Evolutionary conservation across 805 yeast genomes (phyloP).

Genomic region (Starmerella sp.): DNA sequence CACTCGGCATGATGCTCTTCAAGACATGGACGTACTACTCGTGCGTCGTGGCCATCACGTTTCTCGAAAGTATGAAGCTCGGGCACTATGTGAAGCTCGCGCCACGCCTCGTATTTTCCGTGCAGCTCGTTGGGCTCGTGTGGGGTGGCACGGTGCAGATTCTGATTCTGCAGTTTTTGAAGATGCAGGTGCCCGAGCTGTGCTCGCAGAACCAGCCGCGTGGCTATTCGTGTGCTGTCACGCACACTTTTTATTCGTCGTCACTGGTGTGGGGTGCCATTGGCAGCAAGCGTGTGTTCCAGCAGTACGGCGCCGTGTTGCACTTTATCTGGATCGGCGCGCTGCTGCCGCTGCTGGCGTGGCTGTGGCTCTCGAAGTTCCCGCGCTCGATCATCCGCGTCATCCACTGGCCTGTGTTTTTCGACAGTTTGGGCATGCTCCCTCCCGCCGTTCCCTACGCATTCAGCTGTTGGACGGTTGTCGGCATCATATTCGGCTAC

Average conservation of each 20-base stretch:
- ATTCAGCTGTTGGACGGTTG: constrained; percentile 44
- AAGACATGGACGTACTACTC: constrained; percentile 50
- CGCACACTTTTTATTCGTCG: constrained; percentile 41
- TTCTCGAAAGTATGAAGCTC: constrained; percentile 46
- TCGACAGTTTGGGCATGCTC: constrained; percentile 47
- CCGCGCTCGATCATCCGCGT: constrained; percentile 36
- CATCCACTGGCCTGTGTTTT: constrained; percentile 58
- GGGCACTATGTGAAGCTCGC: constrained; percentile 57
- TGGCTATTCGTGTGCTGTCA: constrained; percentile 40
- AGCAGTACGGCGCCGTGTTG: constrained; percentile 42
- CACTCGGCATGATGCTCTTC: constrained; percentile 52
- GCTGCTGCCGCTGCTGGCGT: constrained; percentile 34
- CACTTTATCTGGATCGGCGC: constrained; percentile 55
- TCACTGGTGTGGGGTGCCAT: constrained; percentile 55
- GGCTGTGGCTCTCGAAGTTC: constrained; percentile 30
- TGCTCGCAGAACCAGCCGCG: constrained; percentile 37
- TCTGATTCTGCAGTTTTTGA: constrained; percentile 34
- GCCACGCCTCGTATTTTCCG: constrained; percentile 48
- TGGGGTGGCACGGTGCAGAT: constrained; percentile 38
- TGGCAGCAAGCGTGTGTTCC: constrained; percentile 53
- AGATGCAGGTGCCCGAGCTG: constrained; percentile 31
- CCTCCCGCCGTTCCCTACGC: constrained; percentile 71
- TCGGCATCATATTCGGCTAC: constrained; percentile 49
- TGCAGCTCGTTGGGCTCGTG: constrained; percentile 37
- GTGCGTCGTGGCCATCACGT: constrained; percentile 43